Evolutionary conservation across 495 filamentous ascomycete genomes (phyloP), one percentile per base, ranked within the genome.

Genomic region (Aspergillus heteromorphus): DNA sequence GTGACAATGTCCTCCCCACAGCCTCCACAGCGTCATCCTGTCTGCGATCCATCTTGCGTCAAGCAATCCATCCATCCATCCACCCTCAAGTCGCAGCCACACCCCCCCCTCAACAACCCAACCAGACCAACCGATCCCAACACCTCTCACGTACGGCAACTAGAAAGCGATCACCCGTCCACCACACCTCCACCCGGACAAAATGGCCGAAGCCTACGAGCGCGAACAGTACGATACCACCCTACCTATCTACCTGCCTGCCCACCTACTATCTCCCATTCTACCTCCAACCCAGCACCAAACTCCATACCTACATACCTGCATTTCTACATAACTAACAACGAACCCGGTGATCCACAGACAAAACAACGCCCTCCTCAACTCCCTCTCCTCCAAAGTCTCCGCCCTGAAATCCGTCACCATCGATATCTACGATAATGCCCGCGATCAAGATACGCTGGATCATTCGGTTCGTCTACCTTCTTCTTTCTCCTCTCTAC

Each of bases 351-450:
- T n/a, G n/a, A n/a, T n/a, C 6, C 23, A 14, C 63, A 85, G 83
- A 70, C 93, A 98, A 74, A 98, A 98, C 75, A 96, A 96, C 73
- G 85, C 89, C 63, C 91, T 93, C 66, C 87, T 98, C 48, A 86
- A 91, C 62, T 91, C 95, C 63, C 86, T 98, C 19, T 85, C 88
- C 14, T 79, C 80, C 21, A 98, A 98, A 71, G 90, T 97, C 27
- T 88, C 88, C 41, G 89, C 91, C 30, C 81, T 98, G 49, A 91
- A 92, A 63, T 86, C 86, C 59, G 91, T 98, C n/a, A 98, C 93
- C n/a, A 84, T 97, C 41, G 89, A 97, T 73, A 98, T 98, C 67
- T 95, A 97, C 74, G 91, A 97, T 73, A 88, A 91, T 65, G 93
- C 93, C 36, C 81, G 89, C 36, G 82, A 87, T 62, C 92, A 96